Evolutionary conservation across 371 early-diverging fungal genomes (phyloP), one percentile per base, ranked within the genome.

Genomic region (Actinomortierella wolfii): DNA sequence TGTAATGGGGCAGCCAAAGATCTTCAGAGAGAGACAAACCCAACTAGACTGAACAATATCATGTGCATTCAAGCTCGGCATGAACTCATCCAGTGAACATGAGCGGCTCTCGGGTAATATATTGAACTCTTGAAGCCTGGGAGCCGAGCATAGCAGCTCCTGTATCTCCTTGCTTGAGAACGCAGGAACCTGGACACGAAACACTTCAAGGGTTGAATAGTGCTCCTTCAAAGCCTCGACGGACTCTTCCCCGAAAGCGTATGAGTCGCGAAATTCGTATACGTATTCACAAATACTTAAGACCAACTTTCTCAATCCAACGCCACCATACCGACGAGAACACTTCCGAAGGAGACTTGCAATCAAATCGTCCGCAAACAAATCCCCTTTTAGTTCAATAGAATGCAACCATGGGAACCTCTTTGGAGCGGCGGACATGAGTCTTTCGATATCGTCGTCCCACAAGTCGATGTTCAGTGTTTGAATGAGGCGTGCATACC

Each of bases 271-370:
- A n/a, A n/a, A n/a, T n/a, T n/a, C n/a, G n/a, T n/a, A n/a, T n/a
- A n/a, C n/a, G n/a, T n/a, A n/a, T n/a, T n/a, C n/a, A n/a, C n/a
- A n/a, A n/a, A n/a, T n/a, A n/a, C n/a, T n/a, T n/a, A 54, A 21
- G 54, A 54, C 42, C 24, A 54, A 8, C 15, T 43, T 40, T n/a
- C 42, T 17, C 43, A 54, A 43, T 40, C 54, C 54, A n/a, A 54
- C 54, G 17, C 54, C 42, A 41, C 54, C 54, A 54, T 43, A 20
- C 4, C 42, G 42, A 42, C 43, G 54, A 54, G 54, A 54, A 43
- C 54, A 54, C 24, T 43, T 2, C 21, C 23, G 20, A 40, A 54
- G 43, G 21, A 54, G 42, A 41, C 43, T 21, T 17, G 54, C 54
- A 39, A 54, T 40, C 7, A 17, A 13, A 8, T 54, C 54, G 24